Evolutionary conservation across 2,329 filamentous ascomycete genomes (phyloP).

Genomic region (Dryadomyces quercivorus): DNA sequence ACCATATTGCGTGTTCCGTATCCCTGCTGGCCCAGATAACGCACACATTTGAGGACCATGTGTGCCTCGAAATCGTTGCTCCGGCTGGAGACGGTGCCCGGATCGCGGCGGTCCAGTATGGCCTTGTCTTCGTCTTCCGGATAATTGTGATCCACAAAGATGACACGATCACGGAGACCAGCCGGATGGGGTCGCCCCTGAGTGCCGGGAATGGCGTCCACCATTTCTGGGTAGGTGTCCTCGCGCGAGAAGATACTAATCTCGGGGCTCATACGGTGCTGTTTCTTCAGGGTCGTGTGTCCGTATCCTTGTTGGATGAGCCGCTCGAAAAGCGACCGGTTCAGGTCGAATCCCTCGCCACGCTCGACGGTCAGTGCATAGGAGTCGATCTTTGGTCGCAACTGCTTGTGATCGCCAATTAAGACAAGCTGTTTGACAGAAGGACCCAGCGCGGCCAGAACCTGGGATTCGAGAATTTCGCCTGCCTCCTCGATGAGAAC

Average conservation of each 20-base stretch:
- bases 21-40: conserved; percentile 58
- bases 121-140: conserved; percentile 33
- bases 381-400: conserved; percentile 54
- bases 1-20: conserved; percentile 55
- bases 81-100: conserved; percentile 18
- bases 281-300: conserved; percentile 41
- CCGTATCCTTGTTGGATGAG: conserved; percentile 42
- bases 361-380: conserved; percentile 50
- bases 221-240: conserved; percentile 47
- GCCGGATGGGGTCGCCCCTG: conserved; percentile 30
- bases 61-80: conserved; percentile 52
- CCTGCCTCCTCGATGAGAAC: conserved; percentile 62
- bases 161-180: conserved; percentile 47
- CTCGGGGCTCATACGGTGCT: conserved; percentile 58
- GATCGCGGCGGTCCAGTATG: conserved; percentile 37
- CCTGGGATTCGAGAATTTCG: conserved; percentile 58
- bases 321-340: conserved; percentile 57
- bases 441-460: conserved; percentile 43
- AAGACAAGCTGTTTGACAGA: conserved; percentile 51
- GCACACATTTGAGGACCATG: conserved; percentile 53
- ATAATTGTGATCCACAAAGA: conserved; percentile 53
- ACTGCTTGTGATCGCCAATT: conserved; percentile 63
- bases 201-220: conserved; percentile 36
- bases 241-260: conserved; percentile 38
- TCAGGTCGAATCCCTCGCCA: conserved; percentile 53